Percentiles rank a stretch among this genome's conserved stretches.
Evolutionary conservation across 2,329 filamentous ascomycete species (phyloP).

Genomic region (Neodidymelliopsis sp.): DNA sequence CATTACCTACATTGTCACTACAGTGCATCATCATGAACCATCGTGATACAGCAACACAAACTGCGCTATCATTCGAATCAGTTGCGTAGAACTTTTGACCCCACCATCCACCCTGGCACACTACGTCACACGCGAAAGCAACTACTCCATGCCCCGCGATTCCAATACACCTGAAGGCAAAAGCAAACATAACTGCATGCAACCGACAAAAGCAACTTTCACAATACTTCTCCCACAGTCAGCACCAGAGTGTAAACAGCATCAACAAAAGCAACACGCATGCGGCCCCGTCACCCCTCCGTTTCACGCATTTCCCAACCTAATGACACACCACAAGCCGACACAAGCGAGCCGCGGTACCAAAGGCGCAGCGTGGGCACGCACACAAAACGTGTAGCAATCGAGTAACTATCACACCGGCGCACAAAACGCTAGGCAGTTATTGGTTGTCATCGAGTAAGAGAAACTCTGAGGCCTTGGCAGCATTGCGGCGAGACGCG

Average conservation of each 20-base stretch:
- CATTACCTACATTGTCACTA: background rate
- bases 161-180: conserved; percentile 1
- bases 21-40: background rate
- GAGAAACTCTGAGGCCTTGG: conserved; percentile 10
- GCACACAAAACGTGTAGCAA: conserved; percentile 14
- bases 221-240: no score
- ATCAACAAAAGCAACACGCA: conserved; percentile 9
- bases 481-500: conserved; percentile 12
- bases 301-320: background rate
- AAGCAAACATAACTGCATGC: background rate
- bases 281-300: conserved; percentile 9
- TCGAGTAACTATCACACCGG: conserved; percentile 20
- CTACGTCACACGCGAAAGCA: conserved; percentile 4
- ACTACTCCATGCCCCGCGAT: conserved; percentile 2
- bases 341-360: background rate
- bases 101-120: background rate
- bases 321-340: conserved; percentile 5
- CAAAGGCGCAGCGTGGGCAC: background rate
- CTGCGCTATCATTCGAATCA: background rate
- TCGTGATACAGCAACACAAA: background rate
- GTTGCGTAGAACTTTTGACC: no score
- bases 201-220: conserved; percentile 11
- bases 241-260: conserved; percentile 2
- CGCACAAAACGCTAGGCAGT: background rate
- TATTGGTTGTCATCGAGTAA: conserved; percentile 13